Conservation (phyloP, 495 filamentous ascomycete genomes). For the Elaphomyces granulatus region DNA sequence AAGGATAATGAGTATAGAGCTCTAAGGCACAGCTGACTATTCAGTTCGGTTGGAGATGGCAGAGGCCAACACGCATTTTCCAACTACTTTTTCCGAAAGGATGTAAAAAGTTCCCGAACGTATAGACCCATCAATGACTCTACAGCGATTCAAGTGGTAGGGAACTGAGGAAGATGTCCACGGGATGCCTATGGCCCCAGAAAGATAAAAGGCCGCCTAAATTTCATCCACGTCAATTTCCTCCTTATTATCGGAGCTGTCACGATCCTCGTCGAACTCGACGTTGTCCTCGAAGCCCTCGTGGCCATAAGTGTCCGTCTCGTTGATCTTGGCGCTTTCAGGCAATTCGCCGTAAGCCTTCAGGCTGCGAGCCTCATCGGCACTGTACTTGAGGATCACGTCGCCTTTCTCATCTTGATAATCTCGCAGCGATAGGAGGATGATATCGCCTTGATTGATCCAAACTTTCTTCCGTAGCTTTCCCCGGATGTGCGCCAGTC, state of each 20-base stretch:
- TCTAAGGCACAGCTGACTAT: too few relatives aligned
- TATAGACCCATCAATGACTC: too few relatives aligned
- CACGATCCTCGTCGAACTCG: conserved; percentile 44
- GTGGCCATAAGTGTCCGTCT: conserved; percentile 83
- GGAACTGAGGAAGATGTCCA: too few relatives aligned
- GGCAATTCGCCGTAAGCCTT: conserved; percentile 96
- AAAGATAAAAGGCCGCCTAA: too few relatives aligned
- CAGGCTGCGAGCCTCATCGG: conserved; percentile 87
- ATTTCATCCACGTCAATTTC: conserved; percentile 47
- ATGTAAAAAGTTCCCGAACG: too few relatives aligned
- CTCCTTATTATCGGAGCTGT: conserved; percentile 42
- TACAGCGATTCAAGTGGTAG: too few relatives aligned
- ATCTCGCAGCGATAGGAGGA: conserved; percentile 89
- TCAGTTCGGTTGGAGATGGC: too few relatives aligned
- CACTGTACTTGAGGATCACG: conserved; percentile 96
- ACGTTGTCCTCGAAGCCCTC: conserved; percentile 45
- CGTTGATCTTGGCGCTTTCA: conserved; percentile 98
- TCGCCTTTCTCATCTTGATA: conserved; percentile 99
- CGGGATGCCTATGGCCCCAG: too few relatives aligned
- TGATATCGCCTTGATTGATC: conserved; percentile 99
- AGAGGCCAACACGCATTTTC: too few relatives aligned
- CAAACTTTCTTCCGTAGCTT: conserved; percentile 97
- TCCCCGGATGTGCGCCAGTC: conserved; percentile 44
- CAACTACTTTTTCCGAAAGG: too few relatives aligned
- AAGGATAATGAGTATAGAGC: too few relatives aligned